Conservation (phyloP, 179 eudicot species). For the Heliamphora pulchella region DNA sequence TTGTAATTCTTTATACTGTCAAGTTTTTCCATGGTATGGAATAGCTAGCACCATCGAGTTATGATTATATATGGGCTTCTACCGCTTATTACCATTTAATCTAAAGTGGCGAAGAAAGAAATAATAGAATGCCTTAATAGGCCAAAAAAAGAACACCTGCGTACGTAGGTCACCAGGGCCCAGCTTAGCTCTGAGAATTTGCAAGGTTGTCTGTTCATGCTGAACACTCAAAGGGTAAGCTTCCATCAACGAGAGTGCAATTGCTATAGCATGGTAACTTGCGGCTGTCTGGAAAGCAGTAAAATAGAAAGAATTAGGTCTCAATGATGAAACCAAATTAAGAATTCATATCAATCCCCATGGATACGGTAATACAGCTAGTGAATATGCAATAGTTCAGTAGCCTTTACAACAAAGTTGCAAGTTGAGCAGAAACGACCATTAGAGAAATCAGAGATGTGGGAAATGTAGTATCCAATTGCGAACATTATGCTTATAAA, state of each 20-base stretch:
- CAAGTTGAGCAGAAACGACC: constrained; percentile 9
- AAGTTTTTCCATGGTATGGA: background rate
- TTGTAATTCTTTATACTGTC: background rate
- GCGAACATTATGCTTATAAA: background rate
- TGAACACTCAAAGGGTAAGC: constrained; percentile 99
- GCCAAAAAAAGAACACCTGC: constrained; percentile 46
- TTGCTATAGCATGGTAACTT: constrained; percentile 99
- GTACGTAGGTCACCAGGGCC: constrained; percentile 99
- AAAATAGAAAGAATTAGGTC: constrained; percentile 12
- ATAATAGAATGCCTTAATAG: no score
- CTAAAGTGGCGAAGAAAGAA: background rate
- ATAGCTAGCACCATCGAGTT: background rate
- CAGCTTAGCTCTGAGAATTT: constrained; percentile 91
- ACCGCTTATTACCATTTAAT: background rate
- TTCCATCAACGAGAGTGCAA: constrained; percentile 99
- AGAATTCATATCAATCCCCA: background rate
- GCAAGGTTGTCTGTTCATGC: constrained; percentile 97
- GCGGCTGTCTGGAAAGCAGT: constrained; percentile 83
- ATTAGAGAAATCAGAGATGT: constrained; percentile 2
- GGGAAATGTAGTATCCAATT: background rate
- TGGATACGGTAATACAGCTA: background rate
- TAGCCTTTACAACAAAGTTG: background rate
- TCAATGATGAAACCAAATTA: background rate
- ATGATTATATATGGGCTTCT: background rate
- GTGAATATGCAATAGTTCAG: background rate